Base-by-base conservation (phyloP, 306 rosid species). In the Cicer arietinum region DNA sequence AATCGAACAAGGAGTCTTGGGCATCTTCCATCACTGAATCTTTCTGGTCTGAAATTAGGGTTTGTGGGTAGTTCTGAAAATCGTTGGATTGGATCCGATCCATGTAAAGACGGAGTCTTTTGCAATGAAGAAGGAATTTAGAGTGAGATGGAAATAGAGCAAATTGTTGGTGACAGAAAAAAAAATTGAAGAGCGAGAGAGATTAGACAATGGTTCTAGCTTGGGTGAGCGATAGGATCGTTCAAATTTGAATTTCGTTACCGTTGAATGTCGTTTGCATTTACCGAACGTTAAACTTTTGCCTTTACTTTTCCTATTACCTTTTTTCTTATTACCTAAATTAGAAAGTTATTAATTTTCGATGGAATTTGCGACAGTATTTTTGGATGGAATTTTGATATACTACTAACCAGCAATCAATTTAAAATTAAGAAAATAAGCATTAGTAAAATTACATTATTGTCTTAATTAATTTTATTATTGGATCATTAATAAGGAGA, bases 1-100 rank as follows among this genome's bases (percentile, higher is more conserved):
- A 90, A 59, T 90, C 92, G 30, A 67, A 67, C 69, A 85, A 18
- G 20, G 90, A 84, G 51, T 80, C 85, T 5, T 59, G 40, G 25
- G 42, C 52, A 16, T 68, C 90, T 58, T 57, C 83, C 87, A 83
- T 79, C 4, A 53, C 47, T 47, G 80, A 82, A 53, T 83, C 89
- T 64, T 77, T 65, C 8, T 10, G 81, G 39, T 81, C 71, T 57
- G 87, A 65, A 45, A 69, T 76, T 77, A 76, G 88, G 88, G 87
- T 83, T 87, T 82, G 76, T 58, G 73, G 65, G 67, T 73, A 7
- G 56, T 81, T 79, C 64, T 69, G 82, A 72, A 42, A 69, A 63
- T 71, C 50, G 79, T 66, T 53, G 37, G 77, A 51, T 61, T 71
- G 87, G 58, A 65, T 73, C 17, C 74, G 78, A 51, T 85, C 92